Evolutionary conservation across 192 early-diverging fungal species (phyloP), one percentile per base, ranked within the genome.

Genomic region (Coemansia sp.): DNA sequence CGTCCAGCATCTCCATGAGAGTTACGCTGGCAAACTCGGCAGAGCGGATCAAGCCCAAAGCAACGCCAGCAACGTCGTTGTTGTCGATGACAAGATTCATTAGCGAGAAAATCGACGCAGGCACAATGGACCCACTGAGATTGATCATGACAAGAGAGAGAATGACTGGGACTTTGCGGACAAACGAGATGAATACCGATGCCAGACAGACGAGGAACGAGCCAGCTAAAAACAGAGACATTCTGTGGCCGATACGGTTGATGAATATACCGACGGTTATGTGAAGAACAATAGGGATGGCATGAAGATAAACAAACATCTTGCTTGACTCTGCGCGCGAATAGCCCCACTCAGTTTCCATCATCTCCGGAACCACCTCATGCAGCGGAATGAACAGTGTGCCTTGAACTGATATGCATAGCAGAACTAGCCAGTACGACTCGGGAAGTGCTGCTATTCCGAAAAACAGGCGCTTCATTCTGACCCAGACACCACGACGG

Each of bases 271-370:
- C 88, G n/a, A 87, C 57, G 9, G 76, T 8, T 14, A 86, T 74
- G 11, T 87, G 84, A 22, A 83, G 78, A 22, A 84, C 74, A 58
- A 88, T 87, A 10, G 88, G 88, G 51, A 87, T 81, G 9, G 80
- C 70, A 44, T 87, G 81, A 19, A 84, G 73, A 14, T 84, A 82
- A 41, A 84, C 85, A 48, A 81, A 82, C 40, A 78, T 60, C 61
- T 74, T 76, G 58, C 79, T 81, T 7, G 84, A 78, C 54, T 82
- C 50, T 0, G 72, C 74, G 11, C 69, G 70, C 55, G 76, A 61
- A 48, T 85, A 75, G 13, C 74, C 69, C 79, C 76, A 85, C 43
- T 81, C 76, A 17, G 76, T 76, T 48, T 79, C 74, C 67, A 85
- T 79, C 70, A 79, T 76, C 63, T 85, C 84, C 2, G 84, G 79